These are phyloP conservation scores for Teunomyces panamensis DNA, from an alignment of 805 yeast genomes.

Conservation along the genomic window DNA sequence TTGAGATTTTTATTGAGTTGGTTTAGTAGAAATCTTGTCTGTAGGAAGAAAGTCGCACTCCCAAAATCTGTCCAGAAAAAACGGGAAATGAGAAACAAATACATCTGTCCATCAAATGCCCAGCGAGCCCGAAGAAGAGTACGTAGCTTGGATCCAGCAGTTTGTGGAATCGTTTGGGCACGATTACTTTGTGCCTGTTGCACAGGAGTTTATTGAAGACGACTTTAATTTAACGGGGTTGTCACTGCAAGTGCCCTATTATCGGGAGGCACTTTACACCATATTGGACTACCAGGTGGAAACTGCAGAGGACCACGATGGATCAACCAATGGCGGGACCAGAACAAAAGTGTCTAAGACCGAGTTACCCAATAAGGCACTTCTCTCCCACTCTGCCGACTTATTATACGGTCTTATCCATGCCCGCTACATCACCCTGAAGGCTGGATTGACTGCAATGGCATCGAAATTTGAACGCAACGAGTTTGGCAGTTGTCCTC, in stretches of 20 bases:
- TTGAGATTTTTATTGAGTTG: background rate
- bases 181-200: slow-evolving; percentile 88
- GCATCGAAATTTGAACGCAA: slow-evolving; percentile 90
- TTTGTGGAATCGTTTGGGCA: slow-evolving; percentile 79
- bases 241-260: slow-evolving; percentile 80
- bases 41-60: background rate
- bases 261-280: slow-evolving; percentile 86
- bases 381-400: slow-evolving; percentile 88
- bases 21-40: background rate
- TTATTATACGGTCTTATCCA: slow-evolving; percentile 90
- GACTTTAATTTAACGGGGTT: slow-evolving; percentile 95
- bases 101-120: slow-evolving; percentile 24
- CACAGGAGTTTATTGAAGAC: slow-evolving; percentile 91
- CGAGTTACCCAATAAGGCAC: slow-evolving; percentile 64
- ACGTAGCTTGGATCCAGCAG: slow-evolving; percentile 78
- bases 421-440: slow-evolving; percentile 84
- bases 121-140: slow-evolving; percentile 49
- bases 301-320: slow-evolving; percentile 36
- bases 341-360: slow-evolving; percentile 36
- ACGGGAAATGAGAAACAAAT: background rate
- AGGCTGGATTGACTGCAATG: slow-evolving; percentile 85
- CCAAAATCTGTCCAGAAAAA: background rate
- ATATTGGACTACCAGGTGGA: slow-evolving; percentile 78
- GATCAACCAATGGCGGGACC: slow-evolving; percentile 5
- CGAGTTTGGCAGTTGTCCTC: slow-evolving; percentile 89